phyloP scores from a whole-genome alignment of 805 yeast species.

The Wickerhamiella qilinensis region DNA sequence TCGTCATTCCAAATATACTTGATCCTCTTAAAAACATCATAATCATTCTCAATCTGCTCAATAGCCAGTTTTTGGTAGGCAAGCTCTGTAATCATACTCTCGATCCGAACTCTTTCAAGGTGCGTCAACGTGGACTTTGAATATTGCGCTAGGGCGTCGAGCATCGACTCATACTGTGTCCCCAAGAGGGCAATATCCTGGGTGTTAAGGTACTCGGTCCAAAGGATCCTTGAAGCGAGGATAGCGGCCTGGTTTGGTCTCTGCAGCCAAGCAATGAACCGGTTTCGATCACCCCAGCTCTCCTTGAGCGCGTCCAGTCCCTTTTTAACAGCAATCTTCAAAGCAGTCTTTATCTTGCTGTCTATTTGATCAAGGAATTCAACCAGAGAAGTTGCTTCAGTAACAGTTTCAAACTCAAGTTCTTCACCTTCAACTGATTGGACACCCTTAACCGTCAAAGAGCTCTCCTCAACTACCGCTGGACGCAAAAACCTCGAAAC shows the following conservation, averaged over 20 bases:
- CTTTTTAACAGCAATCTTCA: conserved; percentile 24
- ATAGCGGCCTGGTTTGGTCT: conserved; percentile 37
- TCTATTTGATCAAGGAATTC: conserved; percentile 56
- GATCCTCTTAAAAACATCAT: conserved; percentile 38
- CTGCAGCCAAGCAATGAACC: conserved; percentile 24
- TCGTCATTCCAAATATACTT: conserved; percentile 28
- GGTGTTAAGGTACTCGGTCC: conserved; percentile 1
- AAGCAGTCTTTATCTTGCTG: conserved; percentile 30
- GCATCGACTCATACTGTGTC: neutral
- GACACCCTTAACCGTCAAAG: conserved; percentile 28
- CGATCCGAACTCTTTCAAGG: conserved; percentile 30
- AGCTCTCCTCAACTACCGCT: neutral
- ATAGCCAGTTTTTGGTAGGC: conserved; percentile 40
- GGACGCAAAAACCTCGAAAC: conserved; percentile 6
- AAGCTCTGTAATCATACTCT: conserved; percentile 49
- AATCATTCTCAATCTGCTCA: conserved; percentile 13
- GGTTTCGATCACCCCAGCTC: conserved; percentile 8
- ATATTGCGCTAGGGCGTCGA: conserved; percentile 18
- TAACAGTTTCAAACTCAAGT: conserved; percentile 25
- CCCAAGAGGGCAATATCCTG: neutral
- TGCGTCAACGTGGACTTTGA: conserved; percentile 19
- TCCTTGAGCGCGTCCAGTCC: conserved; percentile 20
- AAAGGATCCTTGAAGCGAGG: conserved; percentile 9
- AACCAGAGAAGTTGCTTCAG: conserved; percentile 29
- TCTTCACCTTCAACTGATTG: conserved; percentile 52